Evolutionary conservation across 257 asterid species (phyloP).

Genomic region (Ballota nigra): DNA sequence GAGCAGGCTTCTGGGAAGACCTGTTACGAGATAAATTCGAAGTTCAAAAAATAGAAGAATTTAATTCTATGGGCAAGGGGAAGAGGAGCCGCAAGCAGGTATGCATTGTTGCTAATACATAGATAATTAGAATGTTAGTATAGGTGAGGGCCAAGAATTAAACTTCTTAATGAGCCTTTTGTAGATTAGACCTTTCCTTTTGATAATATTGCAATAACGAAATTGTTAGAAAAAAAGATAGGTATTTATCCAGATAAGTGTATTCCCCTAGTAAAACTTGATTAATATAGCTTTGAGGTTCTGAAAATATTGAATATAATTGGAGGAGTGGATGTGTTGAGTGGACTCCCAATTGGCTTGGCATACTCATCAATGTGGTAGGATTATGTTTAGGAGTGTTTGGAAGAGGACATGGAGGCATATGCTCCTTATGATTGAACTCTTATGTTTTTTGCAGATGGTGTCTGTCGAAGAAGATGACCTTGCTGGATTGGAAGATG

Average conservation of each 20-base stretch:
- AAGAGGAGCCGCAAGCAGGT: conserved; percentile 96
- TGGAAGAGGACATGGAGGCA: no score
- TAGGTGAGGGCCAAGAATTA: neutral
- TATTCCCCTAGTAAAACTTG: neutral
- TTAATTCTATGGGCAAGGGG: conserved; percentile 93
- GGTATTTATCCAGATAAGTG: neutral
- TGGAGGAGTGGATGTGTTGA: neutral
- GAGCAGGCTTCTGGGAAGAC: conserved; percentile 85
- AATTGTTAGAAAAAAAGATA: neutral
- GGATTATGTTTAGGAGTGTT: no score
- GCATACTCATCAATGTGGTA: neutral
- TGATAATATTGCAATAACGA: neutral
- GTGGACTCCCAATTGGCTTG: neutral
- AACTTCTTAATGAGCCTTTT: neutral
- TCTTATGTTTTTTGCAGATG: conserved; percentile 58
- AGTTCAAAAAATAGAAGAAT: conserved; percentile 82
- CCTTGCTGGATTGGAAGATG: conserved; percentile 96
- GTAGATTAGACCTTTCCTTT: neutral
- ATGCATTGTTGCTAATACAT: conserved; percentile 14
- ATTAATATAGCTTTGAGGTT: neutral
- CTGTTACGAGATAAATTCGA: conserved; percentile 80
- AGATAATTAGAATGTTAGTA: neutral
- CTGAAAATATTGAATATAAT: neutral
- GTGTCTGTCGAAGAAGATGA: conserved; percentile 94
- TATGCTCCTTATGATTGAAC: conserved; percentile 10